Conservation (phyloP, 2,329 filamentous ascomycete genomes). For the Elsinoe ampelina region DNA sequence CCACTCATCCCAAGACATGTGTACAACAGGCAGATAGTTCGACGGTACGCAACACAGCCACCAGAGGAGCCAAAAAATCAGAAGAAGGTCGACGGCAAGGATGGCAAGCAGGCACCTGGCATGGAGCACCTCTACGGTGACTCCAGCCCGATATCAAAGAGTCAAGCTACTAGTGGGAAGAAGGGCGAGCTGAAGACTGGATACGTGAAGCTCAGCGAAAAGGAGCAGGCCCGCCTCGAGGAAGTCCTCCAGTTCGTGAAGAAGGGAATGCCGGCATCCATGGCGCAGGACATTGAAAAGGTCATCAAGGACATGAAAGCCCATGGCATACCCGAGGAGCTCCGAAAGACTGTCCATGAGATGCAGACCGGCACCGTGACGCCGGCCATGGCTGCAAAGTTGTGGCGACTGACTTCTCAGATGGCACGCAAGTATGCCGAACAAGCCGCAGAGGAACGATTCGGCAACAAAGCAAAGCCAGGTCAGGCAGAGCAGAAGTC, state of each 20-base stretch:
- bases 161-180: slow-evolving; percentile 30
- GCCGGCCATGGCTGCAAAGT: slow-evolving; percentile 54
- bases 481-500: slow-evolving; percentile 33
- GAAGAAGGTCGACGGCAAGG: slow-evolving; percentile 27
- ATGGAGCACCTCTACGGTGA: slow-evolving; percentile 40
- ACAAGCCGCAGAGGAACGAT: slow-evolving; percentile 26
- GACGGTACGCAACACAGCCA: slow-evolving; percentile 37
- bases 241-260: slow-evolving; percentile 48
- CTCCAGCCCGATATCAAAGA: slow-evolving; percentile 31
- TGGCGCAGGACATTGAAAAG: slow-evolving; percentile 50
- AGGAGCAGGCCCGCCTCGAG: slow-evolving; percentile 51
- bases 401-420: slow-evolving; percentile 48
- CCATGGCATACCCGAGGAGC: slow-evolving; percentile 60
- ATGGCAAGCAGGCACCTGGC: slow-evolving; percentile 31
- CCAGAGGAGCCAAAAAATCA: slow-evolving; percentile 37
- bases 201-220: slow-evolving; percentile 40
- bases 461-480: slow-evolving; percentile 20
- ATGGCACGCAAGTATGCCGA: slow-evolving; percentile 46
- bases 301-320: slow-evolving; percentile 55
- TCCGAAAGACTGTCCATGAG: slow-evolving; percentile 54
- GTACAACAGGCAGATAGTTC: slow-evolving; percentile 35
- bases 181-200: slow-evolving; percentile 31
- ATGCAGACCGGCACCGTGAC: slow-evolving; percentile 43
- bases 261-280: slow-evolving; percentile 51
- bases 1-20: slow-evolving; percentile 34